Conservation (phyloP, 371 early-diverging fungal genomes). For the Mucor racemosus region DNA sequence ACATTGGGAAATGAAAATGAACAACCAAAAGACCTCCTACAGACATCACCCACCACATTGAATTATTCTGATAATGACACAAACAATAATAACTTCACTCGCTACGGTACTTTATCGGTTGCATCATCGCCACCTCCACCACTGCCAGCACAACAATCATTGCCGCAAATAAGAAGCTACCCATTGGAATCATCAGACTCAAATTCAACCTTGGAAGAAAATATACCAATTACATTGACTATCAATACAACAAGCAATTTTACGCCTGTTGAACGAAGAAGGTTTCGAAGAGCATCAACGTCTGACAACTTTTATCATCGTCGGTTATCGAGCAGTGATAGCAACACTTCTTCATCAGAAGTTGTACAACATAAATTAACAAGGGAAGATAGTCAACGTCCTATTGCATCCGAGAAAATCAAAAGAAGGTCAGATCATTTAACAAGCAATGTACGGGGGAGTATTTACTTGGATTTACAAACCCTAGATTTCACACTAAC, state of each 20-base stretch:
- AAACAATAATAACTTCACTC: background rate
- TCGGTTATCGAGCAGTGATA: conserved; percentile 12
- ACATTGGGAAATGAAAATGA: conserved; percentile 42
- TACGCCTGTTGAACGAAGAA: conserved; percentile 28
- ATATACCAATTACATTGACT: background rate
- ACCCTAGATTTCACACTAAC: background rate
- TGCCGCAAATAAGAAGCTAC: conserved; percentile 19
- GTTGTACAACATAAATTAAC: conserved; percentile 44
- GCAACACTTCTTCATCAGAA: conserved; percentile 6
- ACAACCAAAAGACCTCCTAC: background rate
- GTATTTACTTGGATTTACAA: background rate
- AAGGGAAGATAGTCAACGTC: conserved; percentile 48
- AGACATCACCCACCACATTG: background rate
- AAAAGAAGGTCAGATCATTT: conserved; percentile 41
- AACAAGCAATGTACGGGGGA: conserved; percentile 16
- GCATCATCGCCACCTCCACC: background rate
- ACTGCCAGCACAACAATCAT: too few species aligned
- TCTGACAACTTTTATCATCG: conserved; percentile 10
- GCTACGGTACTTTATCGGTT: conserved; percentile 13
- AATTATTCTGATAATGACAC: background rate
- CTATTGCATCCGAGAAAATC: conserved; percentile 55
- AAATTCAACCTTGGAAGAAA: conserved; percentile 33
- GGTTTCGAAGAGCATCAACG: conserved; percentile 2
- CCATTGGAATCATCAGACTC: conserved; percentile 35
- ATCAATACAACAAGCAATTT: conserved; percentile 6